These are phyloP conservation scores for Trypanosoma theileri DNA, from an alignment of 208 protist genomes.

Conservation along the genomic window DNA sequence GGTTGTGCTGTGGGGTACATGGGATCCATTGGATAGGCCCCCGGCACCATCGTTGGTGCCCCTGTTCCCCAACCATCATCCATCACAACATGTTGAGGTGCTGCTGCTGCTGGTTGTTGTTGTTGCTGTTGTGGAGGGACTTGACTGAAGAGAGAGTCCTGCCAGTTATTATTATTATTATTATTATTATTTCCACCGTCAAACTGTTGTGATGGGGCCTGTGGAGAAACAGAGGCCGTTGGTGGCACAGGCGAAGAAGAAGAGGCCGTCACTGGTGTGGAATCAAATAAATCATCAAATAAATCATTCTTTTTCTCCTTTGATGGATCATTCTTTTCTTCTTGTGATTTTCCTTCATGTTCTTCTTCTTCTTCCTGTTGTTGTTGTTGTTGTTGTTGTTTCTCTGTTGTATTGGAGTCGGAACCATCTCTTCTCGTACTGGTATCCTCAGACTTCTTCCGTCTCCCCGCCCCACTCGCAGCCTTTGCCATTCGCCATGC, in stretches of 20 bases:
- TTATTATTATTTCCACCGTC: conserved; percentile 5
- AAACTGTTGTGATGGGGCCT: not conserved
- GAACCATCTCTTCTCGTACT: not conserved
- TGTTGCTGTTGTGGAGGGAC: conserved; percentile 9
- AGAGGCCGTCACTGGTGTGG: conserved; percentile 25
- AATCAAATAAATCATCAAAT: conserved; percentile 77
- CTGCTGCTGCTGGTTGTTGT: conserved; percentile 10
- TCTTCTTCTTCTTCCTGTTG: not conserved
- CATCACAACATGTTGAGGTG: conserved; percentile 19
- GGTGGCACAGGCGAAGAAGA: not conserved
- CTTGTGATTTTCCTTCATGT: not conserved
- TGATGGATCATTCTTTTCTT: conserved; percentile 1
- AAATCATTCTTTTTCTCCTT: conserved; percentile 47
- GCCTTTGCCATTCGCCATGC: conserved; percentile 53
- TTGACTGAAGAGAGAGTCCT: conserved; percentile 21
- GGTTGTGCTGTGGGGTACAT: not conserved
- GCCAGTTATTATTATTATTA: conserved; percentile 21
- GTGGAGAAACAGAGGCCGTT: not conserved
- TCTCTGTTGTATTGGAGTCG: not conserved
- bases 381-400: not conserved
- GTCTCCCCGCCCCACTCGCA: not conserved
- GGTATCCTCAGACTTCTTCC: conserved; percentile 11
- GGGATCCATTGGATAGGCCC: not conserved
- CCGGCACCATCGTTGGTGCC: conserved; percentile 23
- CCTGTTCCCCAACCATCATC: conserved; percentile 31